These are phyloP conservation scores for Onygenales sp. DNA, from an alignment of 2,329 filamentous ascomycete genomes.

Conservation along the genomic window DNA sequence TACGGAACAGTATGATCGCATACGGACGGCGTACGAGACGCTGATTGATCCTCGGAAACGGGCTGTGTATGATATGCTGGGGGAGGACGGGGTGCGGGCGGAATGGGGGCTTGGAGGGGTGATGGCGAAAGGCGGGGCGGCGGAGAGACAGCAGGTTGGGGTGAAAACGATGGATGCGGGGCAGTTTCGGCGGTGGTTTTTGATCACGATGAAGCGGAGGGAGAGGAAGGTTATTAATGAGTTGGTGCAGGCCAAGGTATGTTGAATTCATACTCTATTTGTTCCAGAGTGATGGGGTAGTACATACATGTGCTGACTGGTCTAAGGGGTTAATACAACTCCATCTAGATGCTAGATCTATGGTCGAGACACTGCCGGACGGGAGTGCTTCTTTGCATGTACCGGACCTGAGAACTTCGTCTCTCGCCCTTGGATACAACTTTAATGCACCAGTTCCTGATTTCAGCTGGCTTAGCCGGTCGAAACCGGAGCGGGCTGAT, in stretches of 20 bases:
- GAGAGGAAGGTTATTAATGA: slow-evolving; percentile 28
- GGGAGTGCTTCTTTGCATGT: slow-evolving; percentile 21
- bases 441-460: slow-evolving; percentile 27
- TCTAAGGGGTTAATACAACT: slow-evolving; percentile 23
- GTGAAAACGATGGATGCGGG: slow-evolving; percentile 27
- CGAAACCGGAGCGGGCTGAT: slow-evolving; percentile 5
- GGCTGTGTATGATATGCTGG: slow-evolving; percentile 34
- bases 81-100: slow-evolving; percentile 28
- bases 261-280: slow-evolving; percentile 9
- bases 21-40: slow-evolving; percentile 34
- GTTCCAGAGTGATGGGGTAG: neutral
- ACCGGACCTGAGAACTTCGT: slow-evolving; percentile 17
- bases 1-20: slow-evolving; percentile 27
- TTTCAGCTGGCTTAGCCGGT: slow-evolving; percentile 10
- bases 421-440: slow-evolving; percentile 23
- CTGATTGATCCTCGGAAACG: slow-evolving; percentile 33
- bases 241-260: slow-evolving; percentile 28
- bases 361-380: slow-evolving; percentile 21
- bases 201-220: slow-evolving; percentile 30
- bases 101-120: slow-evolving; percentile 27
- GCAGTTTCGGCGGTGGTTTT: slow-evolving; percentile 33
- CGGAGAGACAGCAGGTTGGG: slow-evolving; percentile 23
- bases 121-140: slow-evolving; percentile 24
- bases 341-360: slow-evolving; percentile 25
- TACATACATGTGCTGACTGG: neutral